Percentiles rank a stretch among this genome's conserved stretches.
These are phyloP conservation scores for Otatea glauca DNA, from an alignment of 176 grass and related monocot species.

Conservation along the genomic window DNA sequence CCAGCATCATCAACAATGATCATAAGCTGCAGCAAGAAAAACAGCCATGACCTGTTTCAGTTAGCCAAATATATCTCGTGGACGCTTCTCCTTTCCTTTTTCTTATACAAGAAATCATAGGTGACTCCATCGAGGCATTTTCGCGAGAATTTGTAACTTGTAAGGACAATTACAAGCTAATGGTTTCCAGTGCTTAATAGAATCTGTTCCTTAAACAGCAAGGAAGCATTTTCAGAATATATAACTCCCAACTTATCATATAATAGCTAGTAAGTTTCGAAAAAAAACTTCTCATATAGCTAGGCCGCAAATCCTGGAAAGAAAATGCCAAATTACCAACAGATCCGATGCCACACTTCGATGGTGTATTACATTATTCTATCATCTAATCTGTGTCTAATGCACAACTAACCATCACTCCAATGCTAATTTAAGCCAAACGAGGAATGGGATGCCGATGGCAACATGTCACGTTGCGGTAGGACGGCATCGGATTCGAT, in stretches of 20 bases:
- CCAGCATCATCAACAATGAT: slow-evolving; percentile 71
- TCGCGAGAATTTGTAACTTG: neutral
- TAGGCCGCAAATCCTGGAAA: neutral
- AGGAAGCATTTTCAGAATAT: neutral
- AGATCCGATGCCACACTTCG: slow-evolving; percentile 18
- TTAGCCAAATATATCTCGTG: neutral
- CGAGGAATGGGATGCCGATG: neutral
- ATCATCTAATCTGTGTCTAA: slow-evolving; percentile 16
- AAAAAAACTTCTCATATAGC: neutral
- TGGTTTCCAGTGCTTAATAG: neutral
- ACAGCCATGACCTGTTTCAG: neutral
- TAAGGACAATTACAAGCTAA: neutral
- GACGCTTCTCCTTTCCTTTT: neutral
- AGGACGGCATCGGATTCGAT: slow-evolving; percentile 41
- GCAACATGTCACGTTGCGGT: neutral
- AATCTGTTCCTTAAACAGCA: neutral
- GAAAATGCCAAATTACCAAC: slow-evolving; percentile 2
- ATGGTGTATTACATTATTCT: slow-evolving; percentile 1
- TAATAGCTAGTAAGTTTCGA: too few species aligned
- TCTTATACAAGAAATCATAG: neutral
- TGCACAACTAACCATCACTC: neutral
- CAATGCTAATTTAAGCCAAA: neutral
- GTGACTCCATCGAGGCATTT: neutral
- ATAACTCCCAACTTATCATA: neutral
- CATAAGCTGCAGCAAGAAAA: slow-evolving; percentile 62